A percentile compares a stretch with the other conserved stretches of the same genome.
These are phyloP conservation scores for Ceratocystis huliohia DNA, from an alignment of 2,329 filamentous ascomycete species.

Conservation along the genomic window DNA sequence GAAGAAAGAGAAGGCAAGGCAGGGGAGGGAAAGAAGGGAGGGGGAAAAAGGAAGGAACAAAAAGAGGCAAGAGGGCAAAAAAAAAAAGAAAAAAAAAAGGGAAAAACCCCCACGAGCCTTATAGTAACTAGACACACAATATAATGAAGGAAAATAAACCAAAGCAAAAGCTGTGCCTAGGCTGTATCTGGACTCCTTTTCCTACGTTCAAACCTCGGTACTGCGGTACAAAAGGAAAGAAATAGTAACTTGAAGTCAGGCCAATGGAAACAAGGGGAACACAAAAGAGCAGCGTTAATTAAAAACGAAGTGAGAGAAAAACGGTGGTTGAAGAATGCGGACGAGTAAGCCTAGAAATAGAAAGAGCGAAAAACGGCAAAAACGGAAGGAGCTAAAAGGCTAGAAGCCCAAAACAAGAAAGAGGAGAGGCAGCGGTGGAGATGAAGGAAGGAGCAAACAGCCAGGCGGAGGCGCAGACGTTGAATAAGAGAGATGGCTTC, in stretches of 20 bases:
- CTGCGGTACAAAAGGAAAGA: neutral
- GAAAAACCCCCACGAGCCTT: neutral
- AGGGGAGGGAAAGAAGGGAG: neutral
- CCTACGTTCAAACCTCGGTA: neutral
- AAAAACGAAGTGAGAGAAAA: neutral
- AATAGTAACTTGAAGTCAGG: neutral
- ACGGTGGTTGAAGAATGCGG: neutral
- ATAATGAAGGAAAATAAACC: neutral
- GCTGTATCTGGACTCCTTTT: neutral
- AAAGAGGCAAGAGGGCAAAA: neutral
- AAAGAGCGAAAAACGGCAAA: neutral
- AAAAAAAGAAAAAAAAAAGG: neutral
- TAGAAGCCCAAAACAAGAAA: neutral
- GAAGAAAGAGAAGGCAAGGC: neutral
- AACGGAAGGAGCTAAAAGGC: neutral
- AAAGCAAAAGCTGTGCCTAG: neutral
- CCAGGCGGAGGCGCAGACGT: neutral
- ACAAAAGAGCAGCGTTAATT: neutral
- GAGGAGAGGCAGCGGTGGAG: neutral
- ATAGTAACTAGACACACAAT: neutral
- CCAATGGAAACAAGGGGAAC: neutral
- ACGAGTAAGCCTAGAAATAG: neutral
- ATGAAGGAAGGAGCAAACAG: conserved; percentile 4
- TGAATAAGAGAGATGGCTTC: neutral
- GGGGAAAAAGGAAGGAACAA: neutral